Evolutionary conservation across 192 early-diverging fungal species (phyloP), one percentile per base, ranked within the genome.

Genomic region (Entomortierella parvispora): DNA sequence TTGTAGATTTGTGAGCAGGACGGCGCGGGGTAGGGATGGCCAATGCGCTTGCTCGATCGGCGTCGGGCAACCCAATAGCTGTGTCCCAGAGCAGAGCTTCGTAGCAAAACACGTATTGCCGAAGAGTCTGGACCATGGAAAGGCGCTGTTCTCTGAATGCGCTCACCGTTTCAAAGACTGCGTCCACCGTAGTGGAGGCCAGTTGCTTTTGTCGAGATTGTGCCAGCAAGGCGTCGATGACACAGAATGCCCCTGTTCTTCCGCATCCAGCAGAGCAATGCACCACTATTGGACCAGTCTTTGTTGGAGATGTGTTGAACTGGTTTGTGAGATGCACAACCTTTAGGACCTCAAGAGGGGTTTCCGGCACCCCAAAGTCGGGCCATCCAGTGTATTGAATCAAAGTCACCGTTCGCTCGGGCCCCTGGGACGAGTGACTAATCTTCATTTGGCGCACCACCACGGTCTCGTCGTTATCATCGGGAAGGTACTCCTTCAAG

Each of bases 301-400:
- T 33, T 14, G 23, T 10, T 11, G 58, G 12, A 40, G 37, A 40
- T 5, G 40, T 45, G 40, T 40, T 40, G 37, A 9, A 12, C 12
- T 40, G 37, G 12, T 40, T 40, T 12, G 37, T 12, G 37, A 40
- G 37, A 5, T 40, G 5, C 7, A 40, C 37, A 12, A 40, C 12
- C 54, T 86, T 65, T 48, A 93, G 80, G 12, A 93, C 86, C 10
- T 89, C 87, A 17, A 89, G 66, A 3, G 93, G 91, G 11, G 87
- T 88, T 23, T 93, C 87, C 0, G 94, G 94, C 7, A 88, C 89
- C 10, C 91, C 89, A 79, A 93, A 94, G 75, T 99, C 97, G n/a
- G 91, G 89, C 95, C 95, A 98, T 0, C 89, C 92, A 26, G 88
- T 72, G 60, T 93, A 98, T 53, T 98, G 96, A 31, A 98, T 57